Evolutionary conservation across 202 grass and related monocot genomes (phyloP).

Genomic region (Schoenoplectus triqueter): DNA sequence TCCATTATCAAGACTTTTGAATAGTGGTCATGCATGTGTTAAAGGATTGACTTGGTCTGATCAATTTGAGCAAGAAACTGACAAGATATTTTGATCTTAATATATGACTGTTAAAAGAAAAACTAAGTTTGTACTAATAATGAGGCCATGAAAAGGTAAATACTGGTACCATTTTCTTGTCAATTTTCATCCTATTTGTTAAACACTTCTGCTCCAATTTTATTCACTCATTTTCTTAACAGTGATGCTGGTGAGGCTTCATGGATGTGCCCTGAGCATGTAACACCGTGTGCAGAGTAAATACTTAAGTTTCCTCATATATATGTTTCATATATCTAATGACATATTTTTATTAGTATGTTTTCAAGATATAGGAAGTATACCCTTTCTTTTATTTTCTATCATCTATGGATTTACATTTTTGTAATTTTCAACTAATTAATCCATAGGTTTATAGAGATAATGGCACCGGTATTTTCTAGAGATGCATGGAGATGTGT

Average conservation of each 20-base stretch:
- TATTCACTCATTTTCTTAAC: constrained; percentile 27
- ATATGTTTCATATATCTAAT: constrained; percentile 2
- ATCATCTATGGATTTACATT: not conserved
- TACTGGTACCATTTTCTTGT: not conserved
- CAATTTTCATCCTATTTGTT: not conserved
- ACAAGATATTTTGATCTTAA: not conserved
- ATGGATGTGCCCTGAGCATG: constrained; percentile 68
- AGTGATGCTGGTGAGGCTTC: constrained; percentile 85
- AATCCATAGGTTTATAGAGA: constrained; percentile 70
- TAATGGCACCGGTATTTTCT: constrained; percentile 77
- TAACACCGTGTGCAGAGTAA: constrained; percentile 86
- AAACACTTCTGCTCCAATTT: constrained; percentile 26
- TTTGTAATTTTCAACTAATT: constrained; percentile 18
- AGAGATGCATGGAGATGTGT: constrained; percentile 64
- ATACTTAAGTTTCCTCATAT: constrained; percentile 17
- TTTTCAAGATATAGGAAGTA: not conserved
- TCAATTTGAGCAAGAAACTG: not conserved
- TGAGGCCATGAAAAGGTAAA: not conserved
- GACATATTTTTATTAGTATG: constrained; percentile 9
- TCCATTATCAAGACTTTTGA: not conserved
- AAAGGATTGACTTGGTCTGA: not conserved
- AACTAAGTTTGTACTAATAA: not conserved
- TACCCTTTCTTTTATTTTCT: not conserved
- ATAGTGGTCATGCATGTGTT: not conserved
- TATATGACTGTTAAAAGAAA: not conserved